phyloP scores from a whole-genome alignment of 495 filamentous ascomycete genomes.

The Parmelia sp. region DNA sequence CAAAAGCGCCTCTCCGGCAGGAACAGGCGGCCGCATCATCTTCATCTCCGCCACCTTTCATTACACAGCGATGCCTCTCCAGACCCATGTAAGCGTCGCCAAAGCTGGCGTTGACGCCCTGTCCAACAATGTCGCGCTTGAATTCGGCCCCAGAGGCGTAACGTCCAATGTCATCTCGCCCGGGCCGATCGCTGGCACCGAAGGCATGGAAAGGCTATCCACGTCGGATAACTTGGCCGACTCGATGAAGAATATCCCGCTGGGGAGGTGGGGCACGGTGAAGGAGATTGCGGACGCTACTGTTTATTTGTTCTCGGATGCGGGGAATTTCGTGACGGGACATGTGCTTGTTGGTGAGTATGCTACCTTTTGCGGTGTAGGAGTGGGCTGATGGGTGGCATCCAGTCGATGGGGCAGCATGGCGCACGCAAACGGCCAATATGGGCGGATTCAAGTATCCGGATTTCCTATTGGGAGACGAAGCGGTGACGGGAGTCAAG shows the following conservation, averaged over 20 bases:
- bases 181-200: slow-evolving; percentile 63
- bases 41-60: slow-evolving; percentile 87
- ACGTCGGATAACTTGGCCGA: slow-evolving; percentile 32
- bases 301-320: slow-evolving; percentile 75
- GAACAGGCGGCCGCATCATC: slow-evolving; percentile 77
- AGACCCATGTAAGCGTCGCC: slow-evolving; percentile 79
- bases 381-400: background rate
- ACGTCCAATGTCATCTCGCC: slow-evolving; percentile 84
- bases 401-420: slow-evolving; percentile 63
- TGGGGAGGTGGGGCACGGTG: slow-evolving; percentile 69
- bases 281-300: slow-evolving; percentile 91
- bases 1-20: slow-evolving; percentile 31
- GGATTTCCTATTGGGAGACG: slow-evolving; percentile 55
- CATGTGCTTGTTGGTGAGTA: slow-evolving; percentile 19
- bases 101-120: slow-evolving; percentile 89
- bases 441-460: slow-evolving; percentile 47
- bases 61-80: slow-evolving; percentile 75
- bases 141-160: slow-evolving; percentile 83
- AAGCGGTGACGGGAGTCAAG: slow-evolving; percentile 50
- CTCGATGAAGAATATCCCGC: slow-evolving; percentile 45
- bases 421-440: slow-evolving; percentile 48
- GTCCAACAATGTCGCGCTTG: slow-evolving; percentile 65
- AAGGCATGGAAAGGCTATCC: slow-evolving; percentile 57
- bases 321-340: slow-evolving; percentile 48
- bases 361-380: too few species aligned